These are phyloP conservation scores for Russula dissimulans DNA, from an alignment of 768 basidiomycete species.

Conservation along the genomic window DNA sequence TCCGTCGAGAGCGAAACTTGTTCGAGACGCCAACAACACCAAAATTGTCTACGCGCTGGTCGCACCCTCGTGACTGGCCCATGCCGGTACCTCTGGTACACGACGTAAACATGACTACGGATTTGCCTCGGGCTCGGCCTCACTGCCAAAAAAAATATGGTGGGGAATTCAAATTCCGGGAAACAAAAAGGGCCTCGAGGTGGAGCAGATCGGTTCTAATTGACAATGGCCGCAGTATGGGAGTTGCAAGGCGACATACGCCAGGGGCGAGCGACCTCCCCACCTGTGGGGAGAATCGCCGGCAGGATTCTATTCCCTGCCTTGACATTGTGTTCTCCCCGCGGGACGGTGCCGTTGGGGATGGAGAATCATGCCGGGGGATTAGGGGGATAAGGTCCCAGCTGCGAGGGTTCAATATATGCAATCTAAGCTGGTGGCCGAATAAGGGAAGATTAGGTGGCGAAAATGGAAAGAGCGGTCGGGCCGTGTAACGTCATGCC, in stretches of 20 bases:
- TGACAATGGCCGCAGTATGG: not conserved
- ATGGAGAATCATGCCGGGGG: not conserved
- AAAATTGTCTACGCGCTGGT: not conserved
- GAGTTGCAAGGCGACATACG: not conserved
- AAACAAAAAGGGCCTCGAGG: not conserved
- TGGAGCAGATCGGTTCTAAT: not conserved
- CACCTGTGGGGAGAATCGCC: not conserved
- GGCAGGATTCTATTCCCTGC: not conserved
- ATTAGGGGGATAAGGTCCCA: not conserved
- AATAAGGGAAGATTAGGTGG: conserved; percentile 11
- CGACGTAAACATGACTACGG: not conserved
- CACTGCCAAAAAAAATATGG: not conserved
- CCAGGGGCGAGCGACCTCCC: not conserved
- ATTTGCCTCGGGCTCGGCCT: not conserved
- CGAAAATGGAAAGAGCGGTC: conserved; percentile 5
- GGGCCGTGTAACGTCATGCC: not conserved
- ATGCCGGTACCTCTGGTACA: not conserved
- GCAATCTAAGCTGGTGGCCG: conserved; percentile 7
- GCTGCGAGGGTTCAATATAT: not conserved
- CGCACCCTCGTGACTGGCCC: not conserved
- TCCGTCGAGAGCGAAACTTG: too few species aligned
- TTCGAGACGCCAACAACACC: too few species aligned
- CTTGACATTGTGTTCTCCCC: not conserved
- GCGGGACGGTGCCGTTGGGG: not conserved
- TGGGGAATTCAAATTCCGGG: not conserved